Conservation (phyloP, 345 rosid genomes). For the Eucalyptus pauciflora region DNA sequence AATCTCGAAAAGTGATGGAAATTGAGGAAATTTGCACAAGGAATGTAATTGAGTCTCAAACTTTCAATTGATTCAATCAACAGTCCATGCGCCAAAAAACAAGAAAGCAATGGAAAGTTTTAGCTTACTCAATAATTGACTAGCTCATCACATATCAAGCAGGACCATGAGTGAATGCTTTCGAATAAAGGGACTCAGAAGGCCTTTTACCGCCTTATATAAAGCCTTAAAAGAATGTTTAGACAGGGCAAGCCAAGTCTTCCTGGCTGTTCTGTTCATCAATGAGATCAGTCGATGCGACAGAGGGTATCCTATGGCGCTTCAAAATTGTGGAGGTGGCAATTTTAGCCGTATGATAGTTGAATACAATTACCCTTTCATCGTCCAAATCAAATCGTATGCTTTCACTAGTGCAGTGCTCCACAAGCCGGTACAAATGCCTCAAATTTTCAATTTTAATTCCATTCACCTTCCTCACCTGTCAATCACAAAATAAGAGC, state of each 20-base stretch:
- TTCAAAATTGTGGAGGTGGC: conserved; percentile 60
- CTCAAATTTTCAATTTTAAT: conserved; percentile 59
- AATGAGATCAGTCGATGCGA: conserved; percentile 41
- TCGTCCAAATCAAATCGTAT: conserved; percentile 79
- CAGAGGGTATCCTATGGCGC: conserved; percentile 71
- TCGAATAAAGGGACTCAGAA: neutral
- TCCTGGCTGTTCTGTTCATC: conserved; percentile 7
- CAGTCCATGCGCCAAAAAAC: neutral
- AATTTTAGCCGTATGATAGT: conserved; percentile 36
- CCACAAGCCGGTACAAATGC: conserved; percentile 61
- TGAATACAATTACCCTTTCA: conserved; percentile 58
- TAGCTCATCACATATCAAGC: neutral
- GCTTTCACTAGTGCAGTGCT: conserved; percentile 33
- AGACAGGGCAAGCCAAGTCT: neutral
- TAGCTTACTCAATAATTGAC: neutral
- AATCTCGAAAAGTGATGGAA: neutral
- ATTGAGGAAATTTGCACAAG: neutral
- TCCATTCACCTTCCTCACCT: conserved; percentile 80
- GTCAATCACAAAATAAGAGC: conserved; percentile 4
- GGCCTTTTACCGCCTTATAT: neutral
- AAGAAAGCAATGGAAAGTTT: neutral
- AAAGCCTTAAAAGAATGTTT: neutral
- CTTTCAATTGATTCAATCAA: neutral
- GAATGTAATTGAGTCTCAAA: neutral
- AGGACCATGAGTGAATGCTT: neutral